Evolutionary conservation across 1,284 basidiomycete genomes (phyloP), one percentile per base, ranked within the genome.

Genomic region (Leucoagaricus sp.): DNA sequence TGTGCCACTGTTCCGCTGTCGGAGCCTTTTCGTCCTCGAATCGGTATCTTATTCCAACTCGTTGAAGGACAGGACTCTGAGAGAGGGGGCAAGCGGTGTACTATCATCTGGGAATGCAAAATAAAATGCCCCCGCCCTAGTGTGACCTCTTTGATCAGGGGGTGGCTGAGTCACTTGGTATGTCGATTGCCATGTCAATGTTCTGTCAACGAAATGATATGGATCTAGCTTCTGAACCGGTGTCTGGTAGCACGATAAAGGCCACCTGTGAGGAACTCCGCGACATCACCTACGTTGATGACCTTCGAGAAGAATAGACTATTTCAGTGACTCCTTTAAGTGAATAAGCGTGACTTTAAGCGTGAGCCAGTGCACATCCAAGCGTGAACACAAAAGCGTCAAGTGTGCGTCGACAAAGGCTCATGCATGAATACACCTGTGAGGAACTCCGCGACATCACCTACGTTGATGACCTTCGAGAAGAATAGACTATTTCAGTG

Each of bases 361-460:
- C n/a, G n/a, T n/a, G n/a, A n/a, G n/a, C n/a, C n/a, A n/a, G n/a
- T n/a, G n/a, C n/a, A n/a, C n/a, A n/a, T n/a, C n/a, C n/a, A n/a
- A n/a, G n/a, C n/a, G n/a, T n/a, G n/a, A n/a, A n/a, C n/a, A n/a
- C n/a, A n/a, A n/a, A n/a, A n/a, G n/a, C n/a, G n/a, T n/a, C n/a
- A n/a, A n/a, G n/a, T n/a, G n/a, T n/a, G n/a, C n/a, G n/a, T n/a
- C n/a, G n/a, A n/a, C n/a, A n/a, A n/a, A n/a, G n/a, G n/a, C n/a
- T n/a, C n/a, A n/a, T n/a, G n/a, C n/a, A n/a, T n/a, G n/a, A n/a
- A n/a, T n/a, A n/a, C 78, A 13, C 80, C 81, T 4, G 78, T 80
- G 4, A 84, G 67, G 63, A 83, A 82, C 52, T 77, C 75, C 42
- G 83, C 64, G 0, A 76, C 76, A 61, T 87, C 87, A 13, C 85